Evolutionary conservation across 176 grass and related monocot species (phyloP), one percentile per base, ranked within the genome.

Genomic region (Eleusine coracana): DNA sequence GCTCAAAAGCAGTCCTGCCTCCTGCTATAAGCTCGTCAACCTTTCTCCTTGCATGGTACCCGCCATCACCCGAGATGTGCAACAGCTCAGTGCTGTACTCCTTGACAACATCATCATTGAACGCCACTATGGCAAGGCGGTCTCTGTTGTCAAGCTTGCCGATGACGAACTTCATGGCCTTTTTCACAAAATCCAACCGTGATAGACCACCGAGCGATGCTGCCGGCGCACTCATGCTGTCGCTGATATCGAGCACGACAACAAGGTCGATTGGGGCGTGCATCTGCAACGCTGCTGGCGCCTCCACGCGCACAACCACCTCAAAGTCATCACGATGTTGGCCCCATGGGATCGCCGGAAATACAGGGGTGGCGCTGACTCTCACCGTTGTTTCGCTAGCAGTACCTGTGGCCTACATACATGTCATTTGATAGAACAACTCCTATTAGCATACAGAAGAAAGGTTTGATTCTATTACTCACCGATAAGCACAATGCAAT

Each of bases 241-340:
- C 1, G 29, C 71, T 74, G 28, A 74, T 28, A 10, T 74, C 71
- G 0, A 74, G 28, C 71, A 74, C 71, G 1, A 28, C 49, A 7
- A 74, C 48, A 3, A 74, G 48, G 71, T 74, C 71, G 16, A 74
- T 36, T 27, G 49, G 49, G 7, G 49, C 5, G 8, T 2, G 29
- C 71, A 4, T 49, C 42, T 21, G 5, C 16, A 0, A 15, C n/a
- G 10, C 49, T 1, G 7, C 0, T 12, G 48, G 28, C 0, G 71
- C 71, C 49, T 52, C 49, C 6, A 74, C 28, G 71, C 71, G 71
- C 49, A 74, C 71, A 2, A 74, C 27, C 49, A 74, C 71, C 16
- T 74, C 48, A 2, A 74, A 38, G 28, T 37, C 71, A 16, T 50
- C 25, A 2, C 40, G 20, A 3, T 71, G 5, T n/a, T 71, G 11